A percentile compares a stretch with the other conserved stretches of the same genome.
Evolutionary conservation across 2,329 filamentous ascomycete genomes (phyloP).

Genomic region (Raffaelea deltoideospora): DNA sequence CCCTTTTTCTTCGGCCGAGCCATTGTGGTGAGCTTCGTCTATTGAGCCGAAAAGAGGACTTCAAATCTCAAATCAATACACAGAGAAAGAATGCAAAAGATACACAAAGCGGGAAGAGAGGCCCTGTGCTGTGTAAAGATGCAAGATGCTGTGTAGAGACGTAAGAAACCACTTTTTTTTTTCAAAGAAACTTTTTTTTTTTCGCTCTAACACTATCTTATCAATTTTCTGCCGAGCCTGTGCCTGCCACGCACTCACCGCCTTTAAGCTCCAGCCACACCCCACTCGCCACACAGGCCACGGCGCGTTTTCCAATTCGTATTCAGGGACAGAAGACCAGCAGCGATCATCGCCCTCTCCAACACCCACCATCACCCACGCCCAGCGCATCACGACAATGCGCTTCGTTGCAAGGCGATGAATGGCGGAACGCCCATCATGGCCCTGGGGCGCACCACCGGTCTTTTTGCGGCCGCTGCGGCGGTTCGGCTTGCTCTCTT

Average conservation of each 20-base stretch:
- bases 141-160: no score
- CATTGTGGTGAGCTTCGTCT: conserved; percentile 28
- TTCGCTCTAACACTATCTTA: no score
- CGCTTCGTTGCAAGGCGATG: conserved; percentile 4
- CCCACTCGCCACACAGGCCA: no score
- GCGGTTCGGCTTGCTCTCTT: conserved; percentile 69
- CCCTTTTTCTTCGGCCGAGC: conserved; percentile 83
- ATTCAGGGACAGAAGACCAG: no score
- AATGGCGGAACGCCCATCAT: conserved; percentile 9
- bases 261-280: neutral
- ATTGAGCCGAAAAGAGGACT: neutral
- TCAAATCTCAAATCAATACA: no score
- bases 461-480: conserved; percentile 62
- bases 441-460: conserved; percentile 30
- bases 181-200: conserved; percentile 16
- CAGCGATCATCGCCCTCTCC: neutral
- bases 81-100: neutral
- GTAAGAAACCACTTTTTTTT: no score
- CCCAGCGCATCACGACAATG: neutral
- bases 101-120: neutral
- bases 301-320: no score
- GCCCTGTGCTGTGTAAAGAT: neutral
- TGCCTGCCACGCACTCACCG: conserved; percentile 5
- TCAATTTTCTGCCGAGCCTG: neutral
- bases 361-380: neutral